Evolutionary conservation across 2,329 filamentous ascomycete genomes (phyloP), one percentile per base, ranked within the genome.

Genomic region (Microdochium trichocladiopsis): DNA sequence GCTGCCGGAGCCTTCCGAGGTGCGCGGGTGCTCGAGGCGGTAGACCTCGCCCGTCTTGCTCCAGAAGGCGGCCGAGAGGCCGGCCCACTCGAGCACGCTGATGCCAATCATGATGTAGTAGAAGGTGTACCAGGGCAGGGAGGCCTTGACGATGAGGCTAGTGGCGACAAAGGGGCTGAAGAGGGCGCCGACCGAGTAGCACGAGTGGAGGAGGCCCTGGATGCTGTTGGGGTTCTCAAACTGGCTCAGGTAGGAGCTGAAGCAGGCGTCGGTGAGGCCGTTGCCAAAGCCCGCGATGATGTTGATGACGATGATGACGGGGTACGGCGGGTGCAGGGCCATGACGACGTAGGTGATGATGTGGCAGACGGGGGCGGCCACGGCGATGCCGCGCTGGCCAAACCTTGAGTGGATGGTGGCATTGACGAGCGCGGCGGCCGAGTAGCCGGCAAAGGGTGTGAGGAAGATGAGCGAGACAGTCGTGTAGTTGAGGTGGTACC

Each of bases 91-190:
- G 24, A 86, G 56, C 1, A 66, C 71, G 0, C 82, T 76, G 48
- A 80, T 65, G 11, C 70, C 81, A 45, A 87, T 76, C 83, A 91
- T 87, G 52, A 90, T 69, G 62, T 90, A 90, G 67, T 89, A 93
- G 66, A 87, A 92, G 11, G 73, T 73, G 60, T 85, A 90, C 89
- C 89, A 94, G 0, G 72, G 72, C 50, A 86, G 62, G 3, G 70
- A 58, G 0, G 71, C 81, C 57, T 82, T 82, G 0, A 84, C 83
- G 33, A 92, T 80, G 79, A 93, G 83, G 4, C 79, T 78, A 0
- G 88, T 90, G 1, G 87, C 87, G 54, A 90, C 76, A 6, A 92
- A 66, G 0, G 88, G 88, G 2, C 78, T 75, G 12, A 90, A 71
- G 0, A 86, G 84, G 1, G 84, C 88, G 0, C 88, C 88, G 0